Evolutionary conservation across 2,329 filamentous ascomycete species (phyloP).

Genomic region (Ceratocystis alfenasii): DNA sequence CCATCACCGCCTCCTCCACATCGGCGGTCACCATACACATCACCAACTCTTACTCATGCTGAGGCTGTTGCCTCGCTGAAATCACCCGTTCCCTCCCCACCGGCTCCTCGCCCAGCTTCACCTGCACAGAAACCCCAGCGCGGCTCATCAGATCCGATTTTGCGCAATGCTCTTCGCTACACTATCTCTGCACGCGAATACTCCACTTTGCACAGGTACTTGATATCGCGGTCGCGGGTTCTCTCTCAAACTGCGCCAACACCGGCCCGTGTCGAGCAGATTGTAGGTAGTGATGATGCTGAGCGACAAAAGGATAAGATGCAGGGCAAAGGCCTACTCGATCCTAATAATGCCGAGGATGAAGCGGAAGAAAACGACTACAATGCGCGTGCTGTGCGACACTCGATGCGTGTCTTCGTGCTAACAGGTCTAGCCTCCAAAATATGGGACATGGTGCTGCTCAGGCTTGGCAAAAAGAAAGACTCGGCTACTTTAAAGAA

Average conservation of each 20-base stretch:
- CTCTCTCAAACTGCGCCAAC: constrained; percentile 44
- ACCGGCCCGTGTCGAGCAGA: constrained; percentile 41
- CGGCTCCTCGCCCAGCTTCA: constrained; percentile 15
- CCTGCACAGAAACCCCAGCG: constrained; percentile 7
- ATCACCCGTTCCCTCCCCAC: not conserved
- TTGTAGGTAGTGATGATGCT: constrained; percentile 21
- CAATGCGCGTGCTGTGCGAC: constrained; percentile 57
- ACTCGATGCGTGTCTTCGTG: constrained; percentile 29
- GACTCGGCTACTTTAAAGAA: constrained; percentile 35
- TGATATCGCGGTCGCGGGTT: constrained; percentile 58
- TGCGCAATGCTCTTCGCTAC: constrained; percentile 77
- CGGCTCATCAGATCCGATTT: constrained; percentile 48
- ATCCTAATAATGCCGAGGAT: constrained; percentile 26
- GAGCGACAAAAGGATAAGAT: constrained; percentile 10
- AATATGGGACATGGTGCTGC: constrained; percentile 43
- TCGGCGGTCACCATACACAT: constrained; percentile 11
- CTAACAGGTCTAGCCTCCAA: constrained; percentile 52
- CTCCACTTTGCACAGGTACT: constrained; percentile 67
- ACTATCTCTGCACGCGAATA: constrained; percentile 80
- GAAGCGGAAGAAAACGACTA: constrained; percentile 45
- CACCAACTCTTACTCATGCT: constrained; percentile 12
- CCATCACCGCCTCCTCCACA: constrained; percentile 11
- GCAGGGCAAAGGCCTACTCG: constrained; percentile 24
- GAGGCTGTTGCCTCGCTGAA: constrained; percentile 16
- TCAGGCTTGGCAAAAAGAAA: constrained; percentile 36